Base-by-base conservation (phyloP, 192 early-diverging fungal genomes). In the Gigaspora rosea region DNA sequence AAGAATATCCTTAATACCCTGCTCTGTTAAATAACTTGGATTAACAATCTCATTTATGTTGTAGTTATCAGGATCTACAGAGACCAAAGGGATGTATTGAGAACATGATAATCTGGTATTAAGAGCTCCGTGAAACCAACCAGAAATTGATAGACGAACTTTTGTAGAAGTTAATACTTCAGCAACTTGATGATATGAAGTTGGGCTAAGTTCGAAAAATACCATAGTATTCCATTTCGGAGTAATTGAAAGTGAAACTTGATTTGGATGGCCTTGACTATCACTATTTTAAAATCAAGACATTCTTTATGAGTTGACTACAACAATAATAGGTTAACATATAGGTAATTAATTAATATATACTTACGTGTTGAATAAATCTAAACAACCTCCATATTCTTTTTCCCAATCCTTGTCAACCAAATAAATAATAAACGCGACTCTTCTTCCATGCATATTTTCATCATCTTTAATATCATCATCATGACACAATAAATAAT, bases 361-460 rank as follows among this genome's bases (percentile, higher is more conserved):
- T 20, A 48, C 78, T 81, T 74, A 85, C 86, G 66, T 80, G 57
- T 78, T 82, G 74, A 91, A 92, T n/a, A 93, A 78, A 22, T 90
- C 90, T 63, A 93, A 78, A 0, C 86, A 79, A 0, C 91, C 91
- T 32, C 91, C 91, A 33, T 93, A 89, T 0, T 62, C 82, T 56
- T 80, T 85, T n/a, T 73, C 73, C 91, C 91, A 93, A 47, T 87
- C 82, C 47, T 90, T 85, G 54, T 90, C 89, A 18, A 91, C 89
- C 62, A 93, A 78, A 62, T 93, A 93, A 8, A 93, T 85, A 57
- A 93, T 93, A 78, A 91, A 93, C 2, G 91, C 91, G 33, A 93
- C 88, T 56, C 86, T 81, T 22, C 91, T 87, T 18, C 86, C 85
- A 16, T 78, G 76, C 33, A 80, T 81, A 64, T 78, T 33, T 48